Evolutionary conservation across 805 yeast genomes (phyloP).

Genomic region (Clavispora carvajalis): DNA sequence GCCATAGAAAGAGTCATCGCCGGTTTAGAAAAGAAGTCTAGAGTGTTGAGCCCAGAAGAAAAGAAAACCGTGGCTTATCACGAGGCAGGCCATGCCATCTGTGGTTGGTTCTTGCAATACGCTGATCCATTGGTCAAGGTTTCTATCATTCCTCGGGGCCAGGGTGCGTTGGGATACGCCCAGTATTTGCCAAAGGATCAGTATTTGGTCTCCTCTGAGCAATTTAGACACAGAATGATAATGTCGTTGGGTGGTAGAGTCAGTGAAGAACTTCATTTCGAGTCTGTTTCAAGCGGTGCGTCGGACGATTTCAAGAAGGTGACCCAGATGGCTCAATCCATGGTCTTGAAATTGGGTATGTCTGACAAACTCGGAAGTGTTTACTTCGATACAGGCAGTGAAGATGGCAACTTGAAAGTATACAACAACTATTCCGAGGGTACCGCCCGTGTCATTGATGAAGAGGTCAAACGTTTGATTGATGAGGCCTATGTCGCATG

Average conservation of each 20-base stretch:
- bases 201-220: constrained; percentile 69
- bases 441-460: constrained; percentile 76
- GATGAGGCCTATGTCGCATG: constrained; percentile 72
- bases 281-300: constrained; percentile 93
- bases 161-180: constrained; percentile 96
- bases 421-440: constrained; percentile 88
- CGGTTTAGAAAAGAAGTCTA: constrained; percentile 88
- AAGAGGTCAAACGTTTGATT: constrained; percentile 75
- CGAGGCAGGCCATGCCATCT: constrained; percentile 98
- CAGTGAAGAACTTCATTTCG: constrained; percentile 87
- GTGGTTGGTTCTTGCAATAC: constrained; percentile 90
- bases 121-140: constrained; percentile 95
- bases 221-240: constrained; percentile 83
- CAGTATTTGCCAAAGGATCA: constrained; percentile 94
- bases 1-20: constrained; percentile 98
- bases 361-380: constrained; percentile 80
- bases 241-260: constrained; percentile 98
- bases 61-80: constrained; percentile 91
- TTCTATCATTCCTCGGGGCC: constrained; percentile 94
- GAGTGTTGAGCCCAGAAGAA: constrained; percentile 78
- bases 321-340: constrained; percentile 84
- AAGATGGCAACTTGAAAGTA: constrained; percentile 42
- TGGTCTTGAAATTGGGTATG: constrained; percentile 95
- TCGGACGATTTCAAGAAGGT: constrained; percentile 95
- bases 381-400: constrained; percentile 63